Evolutionary conservation across 2,329 filamentous ascomycete genomes (phyloP).

Genomic region (Alternaria hordeiaustralica): DNA sequence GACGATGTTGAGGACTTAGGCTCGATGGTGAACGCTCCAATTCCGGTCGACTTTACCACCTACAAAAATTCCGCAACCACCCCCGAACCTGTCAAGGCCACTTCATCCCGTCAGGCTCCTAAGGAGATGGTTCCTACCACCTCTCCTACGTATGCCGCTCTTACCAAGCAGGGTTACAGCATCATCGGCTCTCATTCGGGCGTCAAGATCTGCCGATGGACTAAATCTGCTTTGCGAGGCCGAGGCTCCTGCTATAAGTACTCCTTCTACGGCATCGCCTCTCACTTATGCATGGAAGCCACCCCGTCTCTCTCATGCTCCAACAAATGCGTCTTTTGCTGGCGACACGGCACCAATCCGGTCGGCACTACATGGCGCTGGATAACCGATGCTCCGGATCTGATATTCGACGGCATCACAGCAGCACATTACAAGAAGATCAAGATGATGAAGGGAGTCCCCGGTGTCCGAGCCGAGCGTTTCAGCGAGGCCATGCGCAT

Average conservation of each 20-base stretch:
- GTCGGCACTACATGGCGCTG: constrained; percentile 97
- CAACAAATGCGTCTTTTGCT: constrained; percentile 99
- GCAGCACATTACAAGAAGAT: constrained; percentile 96
- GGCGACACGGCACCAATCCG: constrained; percentile 96
- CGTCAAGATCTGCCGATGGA: constrained; percentile 98
- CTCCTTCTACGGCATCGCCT: constrained; percentile 95
- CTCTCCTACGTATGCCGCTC: constrained; percentile 84
- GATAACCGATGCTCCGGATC: constrained; percentile 87
- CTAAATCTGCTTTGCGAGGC: constrained; percentile 92
- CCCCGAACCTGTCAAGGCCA: constrained; percentile 54
- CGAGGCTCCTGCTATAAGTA: constrained; percentile 97
- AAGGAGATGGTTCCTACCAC: constrained; percentile 96
- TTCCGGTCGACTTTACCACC: constrained; percentile 88
- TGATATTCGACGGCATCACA: constrained; percentile 91
- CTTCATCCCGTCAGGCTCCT: constrained; percentile 50
- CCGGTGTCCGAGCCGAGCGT: constrained; percentile 87
- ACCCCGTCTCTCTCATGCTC: constrained; percentile 94
- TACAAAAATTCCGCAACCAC: constrained; percentile 60
- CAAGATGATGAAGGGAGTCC: constrained; percentile 93
- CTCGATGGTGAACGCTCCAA: constrained; percentile 61
- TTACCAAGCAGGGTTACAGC: constrained; percentile 96
- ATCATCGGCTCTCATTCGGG: constrained; percentile 96
- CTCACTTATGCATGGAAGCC: constrained; percentile 98
- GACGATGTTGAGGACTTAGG: constrained; percentile 88
- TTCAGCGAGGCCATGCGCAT: constrained; percentile 94